Evolutionary conservation across 1,284 basidiomycete genomes (phyloP), one percentile per base, ranked within the genome.

Genomic region (Ustilago cynodontis): DNA sequence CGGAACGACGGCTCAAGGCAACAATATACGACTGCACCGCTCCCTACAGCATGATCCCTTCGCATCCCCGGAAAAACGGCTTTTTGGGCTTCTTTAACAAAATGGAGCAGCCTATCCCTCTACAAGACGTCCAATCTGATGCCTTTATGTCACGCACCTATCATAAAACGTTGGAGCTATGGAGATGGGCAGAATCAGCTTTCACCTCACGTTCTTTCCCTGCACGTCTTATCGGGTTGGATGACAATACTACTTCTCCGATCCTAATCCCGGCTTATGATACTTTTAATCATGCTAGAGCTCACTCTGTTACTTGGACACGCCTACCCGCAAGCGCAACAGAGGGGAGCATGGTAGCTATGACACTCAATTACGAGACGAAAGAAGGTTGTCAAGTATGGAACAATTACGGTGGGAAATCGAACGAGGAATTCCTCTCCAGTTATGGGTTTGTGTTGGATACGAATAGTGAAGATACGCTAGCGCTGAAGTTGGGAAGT

Each of bases 321-420:
- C 20, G 20, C 39, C 10, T 26, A 16, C 20, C 56, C 33, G 31
- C 26, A 11, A 33, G 26, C 6, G 47, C 20, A 16, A 16, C n/a
- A 20, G 51, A 47, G 8, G 41, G 28, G 6, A 47, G 16, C 0
- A 41, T 58, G 57, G 57, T 72, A 0, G 18, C 18, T 8, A 57
- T 76, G 64, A 76, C 63, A 0, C 43, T 76, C 28, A 65, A 71
- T 29, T 49, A 65, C 39, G 35, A 10, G 4, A 16, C 29, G 2
- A 4, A 0, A 14, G 45, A 14, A 10, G 43, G 43, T 10, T 2
- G 31, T 5, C 83, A 85, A 56, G 78, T 84, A 14, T 83, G 73
- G 43, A 85, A 85, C 64, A 85, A 83, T 29, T 85, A 85, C 57
- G 84, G 84, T 2, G 80, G 82, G 11, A 85, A 85, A 54, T 78